phyloP scores from a whole-genome alignment of 139 green algal genomes.

The Picochlorum sp. region DNA sequence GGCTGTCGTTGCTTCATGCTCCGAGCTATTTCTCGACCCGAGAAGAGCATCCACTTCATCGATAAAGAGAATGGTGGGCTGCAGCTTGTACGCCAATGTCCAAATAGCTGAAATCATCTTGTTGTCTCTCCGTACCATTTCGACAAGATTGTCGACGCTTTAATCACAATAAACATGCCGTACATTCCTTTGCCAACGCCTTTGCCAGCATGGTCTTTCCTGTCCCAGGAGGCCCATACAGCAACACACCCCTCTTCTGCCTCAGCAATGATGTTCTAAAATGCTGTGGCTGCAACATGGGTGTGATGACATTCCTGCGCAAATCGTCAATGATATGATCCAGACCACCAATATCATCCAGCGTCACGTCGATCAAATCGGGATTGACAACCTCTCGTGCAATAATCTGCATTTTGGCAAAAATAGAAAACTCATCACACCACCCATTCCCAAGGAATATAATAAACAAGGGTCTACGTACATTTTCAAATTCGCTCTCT shows the following conservation, averaged over 20 bases:
- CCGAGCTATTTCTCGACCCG: slow-evolving; percentile 54
- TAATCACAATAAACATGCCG: slow-evolving; percentile 89
- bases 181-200: slow-evolving; percentile 79
- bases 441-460: neutral
- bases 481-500: slow-evolving; percentile 32
- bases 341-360: slow-evolving; percentile 72
- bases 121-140: slow-evolving; percentile 96
- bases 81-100: slow-evolving; percentile 78
- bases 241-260: slow-evolving; percentile 73
- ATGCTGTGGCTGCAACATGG: slow-evolving; percentile 63
- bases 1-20: slow-evolving; percentile 81
- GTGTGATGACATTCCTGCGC: slow-evolving; percentile 66
- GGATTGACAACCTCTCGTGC: slow-evolving; percentile 81
- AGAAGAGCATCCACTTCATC: slow-evolving; percentile 93
- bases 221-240: slow-evolving; percentile 89
- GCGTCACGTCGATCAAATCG: slow-evolving; percentile 54
- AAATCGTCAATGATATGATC: slow-evolving; percentile 57
- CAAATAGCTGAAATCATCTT: slow-evolving; percentile 82
- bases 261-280: slow-evolving; percentile 73
- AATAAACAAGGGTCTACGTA: slow-evolving; percentile 5
- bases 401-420: slow-evolving; percentile 44
- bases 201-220: slow-evolving; percentile 92
- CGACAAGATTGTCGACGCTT: slow-evolving; percentile 66
- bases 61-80: slow-evolving; percentile 95
- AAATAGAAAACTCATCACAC: too few relatives aligned